A percentile compares a stretch with the other conserved stretches of the same genome.
phyloP scores from a whole-genome alignment of 345 rosid genomes.

The Aquilaria malaccensis region DNA sequence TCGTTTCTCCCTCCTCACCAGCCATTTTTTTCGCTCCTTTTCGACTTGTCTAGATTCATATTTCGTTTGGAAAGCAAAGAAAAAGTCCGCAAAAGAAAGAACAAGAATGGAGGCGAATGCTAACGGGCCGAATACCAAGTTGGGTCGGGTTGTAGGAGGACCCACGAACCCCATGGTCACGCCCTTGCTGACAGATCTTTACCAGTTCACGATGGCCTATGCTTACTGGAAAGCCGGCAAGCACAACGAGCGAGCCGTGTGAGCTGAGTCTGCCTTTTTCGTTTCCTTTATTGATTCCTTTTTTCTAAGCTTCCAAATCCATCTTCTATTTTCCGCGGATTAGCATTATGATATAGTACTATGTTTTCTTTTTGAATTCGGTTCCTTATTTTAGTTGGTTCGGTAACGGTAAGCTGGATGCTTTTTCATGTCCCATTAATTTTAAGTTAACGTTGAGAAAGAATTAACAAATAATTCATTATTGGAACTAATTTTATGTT shows the following conservation, averaged over 20 bases:
- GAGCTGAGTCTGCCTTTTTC: constrained; percentile 14
- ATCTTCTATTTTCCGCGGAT: neutral
- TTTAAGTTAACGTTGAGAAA: neutral
- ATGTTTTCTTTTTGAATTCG: neutral
- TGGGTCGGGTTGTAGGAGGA: constrained; percentile 36
- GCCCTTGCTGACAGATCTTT: constrained; percentile 91
- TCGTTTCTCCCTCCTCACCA: too few species aligned
- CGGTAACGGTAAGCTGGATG: neutral
- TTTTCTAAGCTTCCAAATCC: neutral
- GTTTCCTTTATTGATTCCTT: neutral
- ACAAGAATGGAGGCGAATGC: constrained; percentile 21
- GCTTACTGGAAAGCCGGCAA: constrained; percentile 98
- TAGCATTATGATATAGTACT: neutral
- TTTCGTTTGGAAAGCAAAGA: too few species aligned
- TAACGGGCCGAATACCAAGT: constrained; percentile 21
- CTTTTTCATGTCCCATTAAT: too few species aligned
- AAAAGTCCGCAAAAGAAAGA: too few species aligned
- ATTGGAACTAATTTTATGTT: too few species aligned
- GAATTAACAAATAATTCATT: too few species aligned
- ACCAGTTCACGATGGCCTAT: constrained; percentile 97
- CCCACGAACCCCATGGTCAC: constrained; percentile 97
- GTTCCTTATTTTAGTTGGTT: constrained; percentile 3
- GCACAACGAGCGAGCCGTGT: constrained; percentile 83
- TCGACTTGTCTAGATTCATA: too few species aligned
- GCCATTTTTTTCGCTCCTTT: too few species aligned